Base-by-base conservation (phyloP, 257 asterid genomes). In the Gynochthodes officinalis region DNA sequence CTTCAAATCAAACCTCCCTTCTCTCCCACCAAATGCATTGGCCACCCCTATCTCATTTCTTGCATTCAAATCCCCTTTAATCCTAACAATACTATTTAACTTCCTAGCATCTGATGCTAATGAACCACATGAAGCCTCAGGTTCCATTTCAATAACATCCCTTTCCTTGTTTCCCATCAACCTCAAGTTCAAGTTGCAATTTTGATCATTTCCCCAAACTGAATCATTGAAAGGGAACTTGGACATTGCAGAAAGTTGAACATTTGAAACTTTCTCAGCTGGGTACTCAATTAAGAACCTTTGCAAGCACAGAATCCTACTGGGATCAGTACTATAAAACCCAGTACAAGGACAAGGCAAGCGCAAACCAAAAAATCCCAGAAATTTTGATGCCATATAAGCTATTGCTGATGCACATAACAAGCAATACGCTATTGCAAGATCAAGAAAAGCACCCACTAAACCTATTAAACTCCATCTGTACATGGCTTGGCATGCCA, bases 331-430 rank as follows among this genome's bases (percentile, higher is more conserved):
- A 62, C 79, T 77, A 49, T 86, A 82, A 28, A 84, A 37, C 4
- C 86, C 96, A 79, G 84, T 79, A 82, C 97, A 92, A 71, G 93
- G 97, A 78, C 96, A 91, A 14, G 95, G 97, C 72, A 95, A 84
- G 70, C 64, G 60, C 65, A 95, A 74, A 43, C 98, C 96, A 32
- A 89, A 84, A 66, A 90, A 71, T 15, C 82, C 95, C 70, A 95
- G 87, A 81, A 92, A 84, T 58, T 80, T 89, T 21, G 93, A 82
- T 0, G 88, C 89, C 14, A 86, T 53, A 83, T 69, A 95, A 78
- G 88, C 89, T 30, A 81, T 75, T 30, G 93, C 76, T 35, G 99
- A 86, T 74, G 87, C 95, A 76, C 95, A 91, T 5, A 95, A 85
- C 60, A 89, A 81, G 63, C 89, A 79, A 74, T 87, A 92, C 12